phyloP scores from a whole-genome alignment of 1,284 basidiomycete species.

The Fomitopsis schrenkii region DNA sequence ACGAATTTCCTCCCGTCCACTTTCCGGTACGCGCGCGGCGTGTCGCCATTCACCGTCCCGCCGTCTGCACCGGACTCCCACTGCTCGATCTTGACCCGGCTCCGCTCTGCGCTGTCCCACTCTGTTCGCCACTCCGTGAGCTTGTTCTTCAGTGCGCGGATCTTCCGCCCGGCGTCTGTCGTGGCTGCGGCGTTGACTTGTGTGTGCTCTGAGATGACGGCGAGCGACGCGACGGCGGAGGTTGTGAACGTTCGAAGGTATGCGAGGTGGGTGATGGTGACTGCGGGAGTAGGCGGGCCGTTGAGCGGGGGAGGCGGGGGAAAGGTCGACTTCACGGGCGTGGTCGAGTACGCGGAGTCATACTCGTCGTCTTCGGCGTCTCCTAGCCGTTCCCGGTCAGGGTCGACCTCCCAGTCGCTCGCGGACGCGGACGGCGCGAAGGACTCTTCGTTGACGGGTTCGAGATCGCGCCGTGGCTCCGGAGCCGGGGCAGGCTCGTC shows the following conservation, averaged over 20 bases:
- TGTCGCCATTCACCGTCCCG: slow-evolving; percentile 22
- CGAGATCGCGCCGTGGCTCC: slow-evolving; percentile 23
- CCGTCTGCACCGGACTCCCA: slow-evolving; percentile 64
- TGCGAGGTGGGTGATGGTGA: slow-evolving; percentile 56
- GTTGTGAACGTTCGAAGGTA: slow-evolving; percentile 69
- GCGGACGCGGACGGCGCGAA: slow-evolving; percentile 18
- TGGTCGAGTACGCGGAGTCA: slow-evolving; percentile 29
- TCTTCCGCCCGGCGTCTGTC: slow-evolving; percentile 76
- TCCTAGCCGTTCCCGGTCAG: slow-evolving; percentile 37
- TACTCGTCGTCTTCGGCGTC: slow-evolving; percentile 45
- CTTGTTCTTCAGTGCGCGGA: slow-evolving; percentile 78
- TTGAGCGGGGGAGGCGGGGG: slow-evolving; percentile 39
- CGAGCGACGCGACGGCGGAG: slow-evolving; percentile 68
- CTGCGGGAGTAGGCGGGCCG: slow-evolving; percentile 44
- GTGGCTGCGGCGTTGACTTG: slow-evolving; percentile 81
- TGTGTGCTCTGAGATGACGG: slow-evolving; percentile 78
- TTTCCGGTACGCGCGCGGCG: slow-evolving; percentile 29
- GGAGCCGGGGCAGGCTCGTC: slow-evolving; percentile 26
- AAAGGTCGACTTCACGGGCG: slow-evolving; percentile 51
- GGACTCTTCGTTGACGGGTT: slow-evolving; percentile 46
- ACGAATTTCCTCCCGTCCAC: slow-evolving; percentile 65
- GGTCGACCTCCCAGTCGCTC: slow-evolving; percentile 57
- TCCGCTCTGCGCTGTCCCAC: slow-evolving; percentile 77
- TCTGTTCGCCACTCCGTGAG: slow-evolving; percentile 72
- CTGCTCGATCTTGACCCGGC: slow-evolving; percentile 64